Evolutionary conservation across 495 filamentous ascomycete genomes (phyloP), one percentile per base, ranked within the genome.

Genomic region (Talaromyces trachyspermus): DNA sequence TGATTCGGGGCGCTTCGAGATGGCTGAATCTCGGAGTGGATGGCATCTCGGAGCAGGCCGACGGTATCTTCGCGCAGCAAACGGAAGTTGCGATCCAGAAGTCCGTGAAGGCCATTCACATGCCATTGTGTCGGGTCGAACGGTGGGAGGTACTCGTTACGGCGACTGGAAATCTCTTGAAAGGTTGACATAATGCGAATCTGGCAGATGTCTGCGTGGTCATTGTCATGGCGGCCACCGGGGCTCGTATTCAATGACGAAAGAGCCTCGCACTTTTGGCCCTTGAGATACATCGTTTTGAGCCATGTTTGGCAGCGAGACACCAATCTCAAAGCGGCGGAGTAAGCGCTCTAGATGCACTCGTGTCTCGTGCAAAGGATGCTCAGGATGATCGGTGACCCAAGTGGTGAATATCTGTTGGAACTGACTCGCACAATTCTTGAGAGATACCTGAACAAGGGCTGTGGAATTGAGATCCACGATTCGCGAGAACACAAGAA

Each of bases 1-100:
- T 33, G 23, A 33, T 10, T 27, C 30, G 35, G 5, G 14, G 6
- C 24, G 38, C 37, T 10, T 29, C 10, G 24, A 36, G 40, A 25
- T 15, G 46, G 41, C 23, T 44, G 36, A 5, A 52, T 25, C 40
- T 46, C 46, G 24, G 50, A 33, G 35, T 55, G 55, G 14, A 65
- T 57, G 5, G 51, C 46, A 46, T 72, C 65, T 39, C 61, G 49
- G 17, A 73, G 57, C 48, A 63, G 61, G 6, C 70, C 66, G 1
- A 72, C 50, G 0, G 61, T 68, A 15, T 63, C 67, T 37, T 69
- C 60, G 24, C 67, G 49, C 2, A 74, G 48, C 0, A 74, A 49
- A 37, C 68, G 62, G 48, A 89, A 88, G 51, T 89, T 80, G 43
- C 79, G 65, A 54, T 90, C 84, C 0, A 90, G 59, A 1, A 86